Evolutionary conservation across 768 basidiomycete species (phyloP).

Genomic region (Pleurotus djamor): DNA sequence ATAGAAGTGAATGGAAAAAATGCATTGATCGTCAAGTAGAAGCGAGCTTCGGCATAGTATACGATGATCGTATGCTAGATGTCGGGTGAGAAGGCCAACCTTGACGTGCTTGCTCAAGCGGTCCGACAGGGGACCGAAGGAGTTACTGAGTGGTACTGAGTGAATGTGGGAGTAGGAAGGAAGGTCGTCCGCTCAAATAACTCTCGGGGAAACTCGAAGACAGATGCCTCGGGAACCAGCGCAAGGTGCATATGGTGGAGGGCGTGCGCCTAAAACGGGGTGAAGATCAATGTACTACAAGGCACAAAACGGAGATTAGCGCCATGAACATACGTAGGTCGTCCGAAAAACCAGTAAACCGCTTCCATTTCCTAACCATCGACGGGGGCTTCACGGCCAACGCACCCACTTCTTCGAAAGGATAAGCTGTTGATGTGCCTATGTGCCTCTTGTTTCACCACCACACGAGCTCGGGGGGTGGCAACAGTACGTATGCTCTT

Average conservation of each 20-base stretch:
- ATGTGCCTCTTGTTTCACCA: background rate
- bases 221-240: slow-evolving; percentile 5
- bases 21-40: background rate
- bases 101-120: background rate
- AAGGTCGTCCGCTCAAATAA: slow-evolving; percentile 3
- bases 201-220: slow-evolving; percentile 7
- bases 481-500: no score
- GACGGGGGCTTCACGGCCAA: background rate
- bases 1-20: background rate
- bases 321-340: background rate
- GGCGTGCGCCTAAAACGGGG: background rate
- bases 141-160: background rate
- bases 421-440: background rate
- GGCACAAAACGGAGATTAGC: slow-evolving; percentile 3
- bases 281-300: slow-evolving; percentile 3
- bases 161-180: slow-evolving; percentile 7
- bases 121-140: slow-evolving; percentile 1
- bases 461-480: background rate
- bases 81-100: slow-evolving; percentile 2
- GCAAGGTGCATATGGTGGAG: slow-evolving; percentile 7
- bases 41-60: background rate
- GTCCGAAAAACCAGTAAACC: background rate
- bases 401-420: background rate
- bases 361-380: no score
- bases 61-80: slow-evolving; percentile 7